Evolutionary conservation across 2,329 filamentous ascomycete genomes (phyloP).

Genomic region (Volutella citrinella): DNA sequence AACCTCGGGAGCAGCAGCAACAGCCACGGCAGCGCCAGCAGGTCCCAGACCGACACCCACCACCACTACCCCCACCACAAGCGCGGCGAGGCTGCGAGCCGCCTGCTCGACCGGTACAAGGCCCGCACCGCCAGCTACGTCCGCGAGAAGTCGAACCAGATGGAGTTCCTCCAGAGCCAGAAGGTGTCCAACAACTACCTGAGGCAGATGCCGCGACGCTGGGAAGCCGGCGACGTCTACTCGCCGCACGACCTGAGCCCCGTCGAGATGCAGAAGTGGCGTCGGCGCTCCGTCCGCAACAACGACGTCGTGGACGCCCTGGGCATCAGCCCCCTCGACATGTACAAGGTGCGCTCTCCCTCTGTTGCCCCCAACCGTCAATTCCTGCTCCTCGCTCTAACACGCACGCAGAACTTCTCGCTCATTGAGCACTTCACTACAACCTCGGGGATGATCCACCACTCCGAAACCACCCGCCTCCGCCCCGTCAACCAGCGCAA

Average conservation of each 20-base stretch:
- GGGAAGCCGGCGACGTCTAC: slow-evolving; percentile 80
- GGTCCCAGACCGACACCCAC: background rate
- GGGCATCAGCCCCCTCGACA: slow-evolving; percentile 73
- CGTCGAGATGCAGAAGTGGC: slow-evolving; percentile 80
- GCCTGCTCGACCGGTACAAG: slow-evolving; percentile 27
- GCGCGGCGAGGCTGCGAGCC: slow-evolving; percentile 26
- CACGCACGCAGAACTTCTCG: slow-evolving; percentile 71
- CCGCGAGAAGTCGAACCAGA: slow-evolving; percentile 30
- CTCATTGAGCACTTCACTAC: slow-evolving; percentile 89
- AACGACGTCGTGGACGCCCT: slow-evolving; percentile 77
- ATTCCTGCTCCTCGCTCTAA: slow-evolving; percentile 5
- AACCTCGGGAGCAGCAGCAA: slow-evolving; percentile 19
- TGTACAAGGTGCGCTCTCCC: slow-evolving; percentile 71
- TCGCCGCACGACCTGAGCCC: slow-evolving; percentile 81
- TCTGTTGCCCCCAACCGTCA: background rate
- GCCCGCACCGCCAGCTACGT: slow-evolving; percentile 15
- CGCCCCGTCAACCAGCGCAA: slow-evolving; percentile 87
- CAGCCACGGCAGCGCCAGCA: slow-evolving; percentile 1
- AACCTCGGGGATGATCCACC: slow-evolving; percentile 79
- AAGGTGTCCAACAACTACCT: slow-evolving; percentile 51
- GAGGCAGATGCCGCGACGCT: slow-evolving; percentile 66
- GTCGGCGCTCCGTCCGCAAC: slow-evolving; percentile 52
- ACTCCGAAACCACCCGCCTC: slow-evolving; percentile 72
- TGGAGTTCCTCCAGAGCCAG: slow-evolving; percentile 37
- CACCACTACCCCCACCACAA: background rate